A percentile compares a stretch with the other conserved stretches of the same genome.
Evolutionary conservation across 2,329 filamentous ascomycete genomes (phyloP).

Genomic region (Hyphodiscus sp.): DNA sequence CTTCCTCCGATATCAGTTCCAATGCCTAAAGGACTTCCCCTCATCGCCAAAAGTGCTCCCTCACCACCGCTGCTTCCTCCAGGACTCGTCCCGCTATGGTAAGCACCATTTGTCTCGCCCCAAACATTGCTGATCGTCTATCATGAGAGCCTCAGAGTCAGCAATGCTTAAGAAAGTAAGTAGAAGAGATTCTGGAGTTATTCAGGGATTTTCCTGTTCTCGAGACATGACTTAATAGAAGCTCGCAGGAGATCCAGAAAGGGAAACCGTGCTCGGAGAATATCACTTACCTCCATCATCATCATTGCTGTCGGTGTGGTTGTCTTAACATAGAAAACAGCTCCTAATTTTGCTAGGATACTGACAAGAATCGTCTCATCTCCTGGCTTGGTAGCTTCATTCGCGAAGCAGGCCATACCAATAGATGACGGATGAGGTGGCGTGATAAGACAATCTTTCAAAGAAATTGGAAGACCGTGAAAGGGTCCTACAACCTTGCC

Average conservation of each 20-base stretch:
- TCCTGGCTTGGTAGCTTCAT: slow-evolving; percentile 22
- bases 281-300: slow-evolving; percentile 32
- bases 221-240: too few species aligned
- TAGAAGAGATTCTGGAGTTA: too few species aligned
- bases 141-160: too few species aligned
- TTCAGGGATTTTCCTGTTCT: too few species aligned
- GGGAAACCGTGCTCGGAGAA: too few species aligned
- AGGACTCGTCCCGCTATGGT: slow-evolving; percentile 23
- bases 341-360: slow-evolving; percentile 35
- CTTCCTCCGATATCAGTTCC: slow-evolving; percentile 32
- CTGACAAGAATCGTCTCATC: slow-evolving; percentile 31
- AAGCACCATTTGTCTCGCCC: slow-evolving; percentile 32
- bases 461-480: slow-evolving; percentile 35
- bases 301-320: slow-evolving; percentile 35
- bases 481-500: slow-evolving; percentile 33
- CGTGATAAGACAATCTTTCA: slow-evolving; percentile 36
- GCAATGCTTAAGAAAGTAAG: too few species aligned
- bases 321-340: slow-evolving; percentile 36
- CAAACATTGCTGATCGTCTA: slow-evolving; percentile 35
- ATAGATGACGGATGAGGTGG: slow-evolving; percentile 30
- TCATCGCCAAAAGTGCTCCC: slow-evolving; percentile 25
- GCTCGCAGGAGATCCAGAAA: too few species aligned
- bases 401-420: slow-evolving; percentile 33
- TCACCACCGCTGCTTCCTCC: slow-evolving; percentile 28
- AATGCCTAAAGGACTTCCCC: slow-evolving; percentile 25